A percentile compares a stretch with the other conserved stretches of the same genome.
phyloP scores from a whole-genome alignment of 495 filamentous ascomycete species.

The Friedmanniomyces endolithicus region DNA sequence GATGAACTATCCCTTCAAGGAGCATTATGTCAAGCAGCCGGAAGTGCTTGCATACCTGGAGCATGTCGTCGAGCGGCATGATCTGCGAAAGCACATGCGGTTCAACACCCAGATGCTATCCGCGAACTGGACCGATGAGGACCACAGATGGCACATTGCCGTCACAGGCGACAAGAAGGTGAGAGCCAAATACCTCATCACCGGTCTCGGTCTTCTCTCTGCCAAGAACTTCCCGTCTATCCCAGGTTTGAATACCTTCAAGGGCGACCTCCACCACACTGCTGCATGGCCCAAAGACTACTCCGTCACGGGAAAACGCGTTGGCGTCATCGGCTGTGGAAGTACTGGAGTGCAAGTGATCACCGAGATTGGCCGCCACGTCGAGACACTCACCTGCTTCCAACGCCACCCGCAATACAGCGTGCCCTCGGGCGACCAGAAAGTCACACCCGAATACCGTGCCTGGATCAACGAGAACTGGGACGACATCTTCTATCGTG shows the following conservation, averaged over 20 bases:
- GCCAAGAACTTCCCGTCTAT: conserved; percentile 25
- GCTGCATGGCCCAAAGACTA: conserved; percentile 36
- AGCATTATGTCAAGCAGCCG: conserved; percentile 14
- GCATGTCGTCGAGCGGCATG: conserved; percentile 27
- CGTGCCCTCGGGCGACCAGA: conserved; percentile 14
- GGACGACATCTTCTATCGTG: conserved; percentile 16
- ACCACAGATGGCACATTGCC: conserved; percentile 22
- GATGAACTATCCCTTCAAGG: conserved; percentile 11
- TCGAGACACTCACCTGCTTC: conserved; percentile 18
- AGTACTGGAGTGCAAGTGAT: conserved; percentile 22
- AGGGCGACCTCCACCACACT: conserved; percentile 40
- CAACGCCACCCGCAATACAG: conserved; percentile 21
- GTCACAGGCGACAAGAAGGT: conserved; percentile 16
- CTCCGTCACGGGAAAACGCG: conserved; percentile 13
- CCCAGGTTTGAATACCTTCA: conserved; percentile 28
- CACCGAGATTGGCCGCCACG: conserved; percentile 15
- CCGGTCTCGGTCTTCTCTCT: conserved; percentile 28
- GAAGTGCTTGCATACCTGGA: conserved; percentile 26
- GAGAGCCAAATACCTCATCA: conserved; percentile 24
- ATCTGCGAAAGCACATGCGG: conserved; percentile 25
- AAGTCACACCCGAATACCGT: conserved; percentile 10
- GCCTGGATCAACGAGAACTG: conserved; percentile 31
- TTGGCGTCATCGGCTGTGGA: conserved; percentile 20
- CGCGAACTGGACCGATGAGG: conserved; percentile 21
- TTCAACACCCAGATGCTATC: conserved; percentile 24